phyloP scores from a whole-genome alignment of 768 basidiomycete genomes.

The Paxillus ammoniavirescens region DNA sequence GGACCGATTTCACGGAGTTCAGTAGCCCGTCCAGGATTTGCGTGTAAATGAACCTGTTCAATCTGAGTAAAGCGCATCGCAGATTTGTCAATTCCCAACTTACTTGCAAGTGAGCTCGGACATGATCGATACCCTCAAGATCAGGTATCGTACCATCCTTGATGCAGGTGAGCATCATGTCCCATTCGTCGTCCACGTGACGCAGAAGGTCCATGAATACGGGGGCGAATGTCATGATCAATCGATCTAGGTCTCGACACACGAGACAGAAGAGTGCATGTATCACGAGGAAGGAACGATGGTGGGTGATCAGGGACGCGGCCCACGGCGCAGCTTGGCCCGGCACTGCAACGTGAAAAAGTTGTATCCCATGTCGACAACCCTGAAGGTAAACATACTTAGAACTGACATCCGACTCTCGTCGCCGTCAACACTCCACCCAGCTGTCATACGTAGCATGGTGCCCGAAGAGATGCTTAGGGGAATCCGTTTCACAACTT shows the following conservation, averaged over 20 bases:
- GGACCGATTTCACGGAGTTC: slow-evolving; percentile 15
- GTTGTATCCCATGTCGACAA: not conserved
- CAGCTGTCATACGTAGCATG: not conserved
- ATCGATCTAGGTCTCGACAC: not conserved
- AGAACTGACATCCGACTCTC: not conserved
- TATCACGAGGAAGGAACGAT: slow-evolving; percentile 6
- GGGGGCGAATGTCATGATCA: not conserved
- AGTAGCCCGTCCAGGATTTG: slow-evolving; percentile 7
- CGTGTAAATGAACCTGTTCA: slow-evolving; percentile 2
- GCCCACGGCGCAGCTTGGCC: slow-evolving; percentile 1
- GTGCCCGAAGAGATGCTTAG: not conserved
- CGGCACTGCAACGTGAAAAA: not conserved
- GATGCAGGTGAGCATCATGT: slow-evolving; percentile 3
- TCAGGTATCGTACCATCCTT: slow-evolving; percentile 6
- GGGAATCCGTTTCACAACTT: not conserved
- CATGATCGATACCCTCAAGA: slow-evolving; percentile 4
- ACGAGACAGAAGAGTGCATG: slow-evolving; percentile 12
- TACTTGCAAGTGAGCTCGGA: slow-evolving; percentile 5
- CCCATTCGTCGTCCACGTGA: slow-evolving; percentile 5
- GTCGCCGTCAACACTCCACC: slow-evolving; percentile 5
- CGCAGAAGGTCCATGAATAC: slow-evolving; percentile 7
- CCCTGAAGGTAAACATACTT: not conserved
- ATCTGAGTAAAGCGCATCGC: not conserved
- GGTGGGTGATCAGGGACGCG: slow-evolving; percentile 1
- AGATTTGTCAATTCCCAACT: not conserved